Evolutionary conservation across 768 basidiomycete species (phyloP).

Genomic region (Coprinopsis cinerea): DNA sequence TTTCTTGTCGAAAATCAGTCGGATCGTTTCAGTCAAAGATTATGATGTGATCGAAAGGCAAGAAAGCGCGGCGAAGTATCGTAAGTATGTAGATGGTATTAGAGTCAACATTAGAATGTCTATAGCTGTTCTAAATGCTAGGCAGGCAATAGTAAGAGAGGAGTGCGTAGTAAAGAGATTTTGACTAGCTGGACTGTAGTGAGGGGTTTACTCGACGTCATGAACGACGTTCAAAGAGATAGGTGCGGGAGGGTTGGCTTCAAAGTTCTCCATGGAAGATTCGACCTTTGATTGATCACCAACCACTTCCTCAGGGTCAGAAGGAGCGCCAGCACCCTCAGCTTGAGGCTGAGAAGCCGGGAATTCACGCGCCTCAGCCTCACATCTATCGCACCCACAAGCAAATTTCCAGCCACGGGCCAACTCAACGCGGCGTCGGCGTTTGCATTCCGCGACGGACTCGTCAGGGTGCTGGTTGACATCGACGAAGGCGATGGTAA

Average conservation of each 20-base stretch:
- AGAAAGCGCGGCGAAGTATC: too few species aligned
- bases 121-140: too few species aligned
- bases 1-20: too few species aligned
- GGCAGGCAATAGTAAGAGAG: neutral
- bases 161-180: too few species aligned
- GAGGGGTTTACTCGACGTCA: neutral
- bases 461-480: constrained; percentile 52
- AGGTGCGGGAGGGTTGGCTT: neutral
- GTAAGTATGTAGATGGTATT: too few species aligned
- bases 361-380: constrained; percentile 42
- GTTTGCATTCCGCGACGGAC: constrained; percentile 46
- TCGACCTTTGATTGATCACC: neutral
- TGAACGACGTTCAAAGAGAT: neutral
- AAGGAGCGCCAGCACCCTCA: neutral
- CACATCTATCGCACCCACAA: constrained; percentile 64
- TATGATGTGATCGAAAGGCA: too few species aligned
- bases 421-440: constrained; percentile 65
- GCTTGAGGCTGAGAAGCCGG: constrained; percentile 7
- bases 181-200: too few species aligned
- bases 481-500: constrained; percentile 75
- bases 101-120: too few species aligned
- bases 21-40: too few species aligned
- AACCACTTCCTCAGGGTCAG: constrained; percentile 4
- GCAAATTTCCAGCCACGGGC: constrained; percentile 80
- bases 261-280: neutral